These are phyloP conservation scores for Chlamydomonas eustigma DNA, from an alignment of 139 green algal genomes.

Conservation along the genomic window DNA sequence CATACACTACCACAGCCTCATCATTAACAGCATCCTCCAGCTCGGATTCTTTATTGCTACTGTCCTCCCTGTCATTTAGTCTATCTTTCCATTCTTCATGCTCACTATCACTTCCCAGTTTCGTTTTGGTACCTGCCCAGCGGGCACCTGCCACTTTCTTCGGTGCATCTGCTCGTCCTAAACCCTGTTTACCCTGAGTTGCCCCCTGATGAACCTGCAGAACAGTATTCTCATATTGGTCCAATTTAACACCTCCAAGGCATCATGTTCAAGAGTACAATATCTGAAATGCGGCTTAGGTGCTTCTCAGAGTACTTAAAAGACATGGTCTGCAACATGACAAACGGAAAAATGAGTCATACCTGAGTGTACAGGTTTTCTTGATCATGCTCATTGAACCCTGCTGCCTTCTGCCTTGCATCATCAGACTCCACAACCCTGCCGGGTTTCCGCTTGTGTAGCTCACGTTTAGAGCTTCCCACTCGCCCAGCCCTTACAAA, in stretches of 20 bases:
- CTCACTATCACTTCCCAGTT: conserved; percentile 23
- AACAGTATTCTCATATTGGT: no score
- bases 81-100: not conserved
- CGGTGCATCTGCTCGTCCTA: conserved; percentile 62
- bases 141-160: conserved; percentile 78
- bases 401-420: conserved; percentile 42
- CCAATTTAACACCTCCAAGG: no score
- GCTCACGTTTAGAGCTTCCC: conserved; percentile 27
- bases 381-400: conserved; percentile 83
- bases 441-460: not conserved
- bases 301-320: no score
- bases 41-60: not conserved
- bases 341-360: no score
- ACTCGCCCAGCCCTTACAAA: conserved; percentile 42
- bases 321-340: no score
- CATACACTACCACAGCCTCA: not conserved
- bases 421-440: not conserved
- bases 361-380: conserved; percentile 80
- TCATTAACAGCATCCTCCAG: not conserved
- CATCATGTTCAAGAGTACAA: no score
- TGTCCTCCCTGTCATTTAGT: not conserved
- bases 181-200: conserved; percentile 62
- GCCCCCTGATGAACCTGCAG: conserved; percentile 51
- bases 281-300: no score
- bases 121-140: conserved; percentile 78